A percentile compares a stretch with the other conserved stretches of the same genome.
Conservation (phyloP, 2,329 filamentous ascomycete genomes). For the Cladobotryum protrusum region DNA sequence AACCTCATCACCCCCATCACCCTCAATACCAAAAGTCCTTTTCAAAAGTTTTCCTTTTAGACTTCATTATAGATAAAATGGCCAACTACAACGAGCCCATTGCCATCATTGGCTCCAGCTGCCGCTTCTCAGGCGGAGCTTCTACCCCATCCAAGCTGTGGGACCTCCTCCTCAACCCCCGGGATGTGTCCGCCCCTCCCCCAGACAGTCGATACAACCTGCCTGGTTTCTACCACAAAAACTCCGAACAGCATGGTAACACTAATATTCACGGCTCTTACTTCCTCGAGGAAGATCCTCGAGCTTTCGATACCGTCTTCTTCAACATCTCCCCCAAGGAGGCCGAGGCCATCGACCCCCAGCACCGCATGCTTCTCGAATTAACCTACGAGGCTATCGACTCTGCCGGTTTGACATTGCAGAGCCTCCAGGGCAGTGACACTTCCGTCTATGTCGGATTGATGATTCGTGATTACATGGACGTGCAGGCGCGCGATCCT, state of each 20-base stretch:
- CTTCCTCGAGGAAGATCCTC: constrained; percentile 32
- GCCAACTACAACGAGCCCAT: constrained; percentile 25
- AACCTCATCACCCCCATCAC: background rate
- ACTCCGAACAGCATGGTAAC: constrained; percentile 25
- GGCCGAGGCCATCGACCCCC: constrained; percentile 35
- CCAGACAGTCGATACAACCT: constrained; percentile 20
- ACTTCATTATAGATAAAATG: background rate
- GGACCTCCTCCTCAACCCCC: constrained; percentile 23
- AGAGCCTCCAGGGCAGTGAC: constrained; percentile 16
- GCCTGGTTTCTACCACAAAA: constrained; percentile 18
- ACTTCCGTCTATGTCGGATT: constrained; percentile 22
- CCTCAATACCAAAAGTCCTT: background rate
- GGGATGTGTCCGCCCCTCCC: constrained; percentile 27
- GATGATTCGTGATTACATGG: constrained; percentile 16
- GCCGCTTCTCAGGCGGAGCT: constrained; percentile 32
- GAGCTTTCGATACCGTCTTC: constrained; percentile 29
- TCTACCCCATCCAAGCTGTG: constrained; percentile 29
- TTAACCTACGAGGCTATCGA: constrained; percentile 36
- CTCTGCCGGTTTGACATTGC: constrained; percentile 26
- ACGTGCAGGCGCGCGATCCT: constrained; percentile 11
- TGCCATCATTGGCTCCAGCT: constrained; percentile 34
- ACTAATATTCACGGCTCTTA: constrained; percentile 21
- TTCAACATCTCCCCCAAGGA: constrained; percentile 35
- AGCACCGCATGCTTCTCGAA: constrained; percentile 36
- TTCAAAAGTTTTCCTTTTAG: background rate